Evolutionary conservation across 495 filamentous ascomycete genomes (phyloP).

Genomic region (Penicillium diatomitis): DNA sequence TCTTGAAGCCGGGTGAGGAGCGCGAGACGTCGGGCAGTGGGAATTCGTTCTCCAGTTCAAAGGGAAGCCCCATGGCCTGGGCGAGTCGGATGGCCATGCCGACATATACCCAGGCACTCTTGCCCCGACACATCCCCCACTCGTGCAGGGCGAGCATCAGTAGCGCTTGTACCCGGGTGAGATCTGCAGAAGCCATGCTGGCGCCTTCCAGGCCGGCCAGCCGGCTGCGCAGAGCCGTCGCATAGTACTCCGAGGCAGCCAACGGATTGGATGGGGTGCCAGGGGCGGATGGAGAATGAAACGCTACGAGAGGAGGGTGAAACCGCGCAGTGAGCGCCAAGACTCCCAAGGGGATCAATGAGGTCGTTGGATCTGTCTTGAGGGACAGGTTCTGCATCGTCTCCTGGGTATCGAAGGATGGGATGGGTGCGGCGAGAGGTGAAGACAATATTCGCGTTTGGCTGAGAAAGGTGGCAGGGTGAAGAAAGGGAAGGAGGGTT

Average conservation of each 20-base stretch:
- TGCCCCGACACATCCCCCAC: conserved; percentile 71
- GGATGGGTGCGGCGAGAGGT: conserved; percentile 14
- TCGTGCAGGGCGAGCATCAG: conserved; percentile 80
- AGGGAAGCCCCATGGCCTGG: conserved; percentile 60
- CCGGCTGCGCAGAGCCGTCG: conserved; percentile 56
- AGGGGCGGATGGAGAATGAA: conserved; percentile 44
- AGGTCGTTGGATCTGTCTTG: conserved; percentile 40
- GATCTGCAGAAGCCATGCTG: conserved; percentile 45
- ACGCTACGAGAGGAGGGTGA: conserved; percentile 58
- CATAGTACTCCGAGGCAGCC: conserved; percentile 71
- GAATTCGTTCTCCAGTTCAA: conserved; percentile 46
- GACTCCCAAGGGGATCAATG: conserved; percentile 68
- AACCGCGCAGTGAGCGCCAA: conserved; percentile 73
- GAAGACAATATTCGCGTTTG: conserved; percentile 43
- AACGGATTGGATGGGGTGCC: conserved; percentile 48
- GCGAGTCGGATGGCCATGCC: conserved; percentile 69
- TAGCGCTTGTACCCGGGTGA: conserved; percentile 67
- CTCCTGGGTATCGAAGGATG: conserved; percentile 18
- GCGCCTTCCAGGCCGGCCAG: conserved; percentile 47
- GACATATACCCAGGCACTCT: conserved; percentile 69
- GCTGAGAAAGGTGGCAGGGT: conserved; percentile 61
- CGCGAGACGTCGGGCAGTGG: conserved; percentile 31
- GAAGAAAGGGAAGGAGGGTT: conserved; percentile 73
- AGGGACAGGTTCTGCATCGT: conserved; percentile 12
- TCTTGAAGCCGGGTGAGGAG: conserved; percentile 27